Conservation (phyloP, 2,329 filamentous ascomycete genomes). For the Aspergillus floridensis region DNA sequence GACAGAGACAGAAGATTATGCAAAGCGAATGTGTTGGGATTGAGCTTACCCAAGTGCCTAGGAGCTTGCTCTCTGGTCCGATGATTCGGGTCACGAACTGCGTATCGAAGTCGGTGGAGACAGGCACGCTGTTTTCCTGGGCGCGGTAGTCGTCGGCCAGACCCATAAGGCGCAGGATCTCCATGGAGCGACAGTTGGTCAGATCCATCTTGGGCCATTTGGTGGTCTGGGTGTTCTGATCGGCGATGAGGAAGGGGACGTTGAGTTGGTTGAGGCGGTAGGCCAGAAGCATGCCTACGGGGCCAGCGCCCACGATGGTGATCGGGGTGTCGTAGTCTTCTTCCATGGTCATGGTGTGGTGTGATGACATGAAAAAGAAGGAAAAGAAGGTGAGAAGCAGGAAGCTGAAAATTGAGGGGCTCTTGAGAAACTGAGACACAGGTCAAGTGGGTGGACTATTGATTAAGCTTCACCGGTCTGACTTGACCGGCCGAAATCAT, state of each 20-base stretch:
- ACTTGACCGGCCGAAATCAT: background rate
- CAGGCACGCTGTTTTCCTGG: conserved; percentile 11
- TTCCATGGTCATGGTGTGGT: background rate
- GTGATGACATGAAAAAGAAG: background rate
- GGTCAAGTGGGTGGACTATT: too few species aligned
- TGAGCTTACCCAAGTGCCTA: conserved; percentile 4
- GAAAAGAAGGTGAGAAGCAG: background rate
- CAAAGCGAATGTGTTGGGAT: background rate
- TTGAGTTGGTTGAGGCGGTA: conserved; percentile 20
- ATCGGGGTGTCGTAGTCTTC: conserved; percentile 7
- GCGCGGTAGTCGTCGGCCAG: conserved; percentile 27
- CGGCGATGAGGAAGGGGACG: conserved; percentile 23
- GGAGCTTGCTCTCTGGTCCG: background rate
- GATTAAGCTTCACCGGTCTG: background rate
- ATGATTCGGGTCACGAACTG: conserved; percentile 8
- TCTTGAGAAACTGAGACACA: too few species aligned
- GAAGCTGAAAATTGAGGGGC: background rate
- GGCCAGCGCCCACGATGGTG: conserved; percentile 26
- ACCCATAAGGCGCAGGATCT: conserved; percentile 31
- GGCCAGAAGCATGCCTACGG: conserved; percentile 25
- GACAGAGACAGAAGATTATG: too few species aligned
- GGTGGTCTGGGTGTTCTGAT: conserved; percentile 28
- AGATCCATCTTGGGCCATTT: conserved; percentile 43
- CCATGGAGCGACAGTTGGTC: conserved; percentile 39
- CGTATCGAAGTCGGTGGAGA: conserved; percentile 7